Percentiles rank a stretch among this genome's conserved stretches.
phyloP scores from a whole-genome alignment of 768 basidiomycete genomes.

The Lentinula lateritia region DNA sequence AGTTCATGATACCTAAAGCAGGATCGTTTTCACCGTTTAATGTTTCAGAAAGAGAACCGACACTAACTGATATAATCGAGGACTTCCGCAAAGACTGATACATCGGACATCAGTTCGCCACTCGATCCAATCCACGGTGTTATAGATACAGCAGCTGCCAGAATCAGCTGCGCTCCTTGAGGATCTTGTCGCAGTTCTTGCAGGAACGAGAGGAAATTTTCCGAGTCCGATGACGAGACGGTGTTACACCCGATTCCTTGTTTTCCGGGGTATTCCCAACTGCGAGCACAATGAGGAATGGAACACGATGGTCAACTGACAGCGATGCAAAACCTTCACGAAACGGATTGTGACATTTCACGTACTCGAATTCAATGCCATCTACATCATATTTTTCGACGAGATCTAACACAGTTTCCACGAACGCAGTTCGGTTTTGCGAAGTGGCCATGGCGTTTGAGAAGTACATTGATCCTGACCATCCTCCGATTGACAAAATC shows the following conservation, averaged over 20 bases:
- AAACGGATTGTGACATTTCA: not conserved
- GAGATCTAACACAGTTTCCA: conserved; percentile 44
- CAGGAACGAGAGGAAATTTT: conserved; percentile 77
- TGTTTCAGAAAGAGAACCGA: conserved; percentile 11
- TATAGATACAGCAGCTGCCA: conserved; percentile 68
- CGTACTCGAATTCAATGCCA: conserved; percentile 69
- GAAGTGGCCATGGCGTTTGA: conserved; percentile 51
- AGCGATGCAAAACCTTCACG: too few species aligned
- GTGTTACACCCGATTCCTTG: conserved; percentile 69
- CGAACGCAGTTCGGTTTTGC: conserved; percentile 52
- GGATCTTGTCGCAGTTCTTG: conserved; percentile 57
- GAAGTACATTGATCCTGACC: conserved; percentile 49
- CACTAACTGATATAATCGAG: conserved; percentile 65
- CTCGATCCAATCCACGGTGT: conserved; percentile 58
- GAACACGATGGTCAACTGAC: too few species aligned
- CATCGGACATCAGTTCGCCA: conserved; percentile 53
- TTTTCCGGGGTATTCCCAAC: conserved; percentile 82
- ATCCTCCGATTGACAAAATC: conserved; percentile 4
- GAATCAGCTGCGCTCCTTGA: conserved; percentile 49
- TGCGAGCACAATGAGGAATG: not conserved
- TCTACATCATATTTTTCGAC: conserved; percentile 45
- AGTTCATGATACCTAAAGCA: conserved; percentile 51
- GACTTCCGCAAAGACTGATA: conserved; percentile 57
- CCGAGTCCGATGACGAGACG: conserved; percentile 52
- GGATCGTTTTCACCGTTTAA: not conserved